Conservation (phyloP, 163 green algal species). For the Chlorella variabilis region DNA sequence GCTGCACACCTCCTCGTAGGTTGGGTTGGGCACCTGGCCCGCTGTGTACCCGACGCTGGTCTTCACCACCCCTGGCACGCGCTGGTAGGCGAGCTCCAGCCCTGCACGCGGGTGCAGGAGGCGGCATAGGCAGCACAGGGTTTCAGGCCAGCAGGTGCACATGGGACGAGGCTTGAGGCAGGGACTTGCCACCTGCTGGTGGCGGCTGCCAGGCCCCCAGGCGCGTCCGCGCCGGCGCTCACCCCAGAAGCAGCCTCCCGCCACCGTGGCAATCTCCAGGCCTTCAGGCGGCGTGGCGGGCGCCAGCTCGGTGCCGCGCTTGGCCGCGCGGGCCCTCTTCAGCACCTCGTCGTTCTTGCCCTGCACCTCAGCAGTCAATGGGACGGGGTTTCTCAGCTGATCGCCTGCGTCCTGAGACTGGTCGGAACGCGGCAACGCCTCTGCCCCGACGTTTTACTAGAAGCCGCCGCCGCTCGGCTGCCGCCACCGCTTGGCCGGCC, state of each 20-base stretch:
- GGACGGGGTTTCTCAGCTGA: too few relatives aligned
- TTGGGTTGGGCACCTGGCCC: slow-evolving; percentile 64
- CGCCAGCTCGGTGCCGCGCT: slow-evolving; percentile 25
- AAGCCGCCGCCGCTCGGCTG: neutral
- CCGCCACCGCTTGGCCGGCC: too few relatives aligned
- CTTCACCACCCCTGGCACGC: slow-evolving; percentile 65
- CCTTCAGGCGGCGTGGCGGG: slow-evolving; percentile 27
- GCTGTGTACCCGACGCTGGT: slow-evolving; percentile 71
- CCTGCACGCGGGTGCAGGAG: neutral
- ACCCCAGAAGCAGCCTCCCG: slow-evolving; percentile 50
- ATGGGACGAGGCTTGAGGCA: too few relatives aligned
- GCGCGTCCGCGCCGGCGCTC: too few relatives aligned
- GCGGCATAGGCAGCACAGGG: too few relatives aligned
- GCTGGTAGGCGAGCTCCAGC: slow-evolving; percentile 64
- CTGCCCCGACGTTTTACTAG: too few relatives aligned
- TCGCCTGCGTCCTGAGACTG: too few relatives aligned
- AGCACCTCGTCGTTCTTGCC: slow-evolving; percentile 36
- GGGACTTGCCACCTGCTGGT: too few relatives aligned
- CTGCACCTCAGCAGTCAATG: neutral
- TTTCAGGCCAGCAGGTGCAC: too few relatives aligned
- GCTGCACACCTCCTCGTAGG: slow-evolving; percentile 72
- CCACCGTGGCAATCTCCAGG: slow-evolving; percentile 38
- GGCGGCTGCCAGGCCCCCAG: too few relatives aligned
- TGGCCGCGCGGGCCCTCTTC: slow-evolving; percentile 20
- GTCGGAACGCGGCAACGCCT: too few relatives aligned